Conservation (phyloP, 2,329 filamentous ascomycete species). For the Ascochyta clinopodiicola region DNA sequence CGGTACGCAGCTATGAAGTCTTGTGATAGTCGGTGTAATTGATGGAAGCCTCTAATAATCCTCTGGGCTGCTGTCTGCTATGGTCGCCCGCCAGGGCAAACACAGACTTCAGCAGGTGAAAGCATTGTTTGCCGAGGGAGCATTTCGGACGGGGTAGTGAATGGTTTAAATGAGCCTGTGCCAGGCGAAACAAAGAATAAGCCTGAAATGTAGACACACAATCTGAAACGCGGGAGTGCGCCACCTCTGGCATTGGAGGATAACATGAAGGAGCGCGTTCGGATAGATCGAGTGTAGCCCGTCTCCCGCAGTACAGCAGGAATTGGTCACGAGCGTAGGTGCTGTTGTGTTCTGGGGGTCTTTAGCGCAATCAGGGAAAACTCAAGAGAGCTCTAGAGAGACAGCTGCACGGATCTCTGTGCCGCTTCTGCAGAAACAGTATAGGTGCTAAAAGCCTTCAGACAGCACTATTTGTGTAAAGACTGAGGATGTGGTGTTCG, state of each 20-base stretch:
- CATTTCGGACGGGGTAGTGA: constrained; percentile 6
- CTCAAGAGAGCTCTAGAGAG: too few species aligned
- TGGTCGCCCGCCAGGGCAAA: not conserved
- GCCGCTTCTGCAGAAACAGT: too few species aligned
- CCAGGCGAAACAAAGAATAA: constrained; percentile 27
- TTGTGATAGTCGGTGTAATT: not conserved
- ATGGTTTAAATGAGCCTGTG: constrained; percentile 22
- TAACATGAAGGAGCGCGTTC: not conserved
- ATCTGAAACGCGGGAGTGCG: constrained; percentile 30
- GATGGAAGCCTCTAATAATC: not conserved
- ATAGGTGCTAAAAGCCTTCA: too few species aligned
- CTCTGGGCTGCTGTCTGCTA: not conserved
- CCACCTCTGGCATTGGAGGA: constrained; percentile 12
- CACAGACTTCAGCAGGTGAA: not conserved
- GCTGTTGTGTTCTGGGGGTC: too few species aligned
- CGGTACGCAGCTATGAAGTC: not conserved
- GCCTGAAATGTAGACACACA: constrained; percentile 22
- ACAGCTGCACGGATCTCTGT: too few species aligned
- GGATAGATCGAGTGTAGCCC: not conserved
- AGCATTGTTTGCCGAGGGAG: constrained; percentile 13
- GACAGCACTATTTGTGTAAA: too few species aligned
- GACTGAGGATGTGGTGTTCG: too few species aligned
- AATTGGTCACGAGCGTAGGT: too few species aligned
- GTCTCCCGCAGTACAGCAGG: too few species aligned
- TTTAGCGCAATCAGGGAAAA: too few species aligned